These are phyloP conservation scores for Bretschneidera sinensis DNA, from an alignment of 345 rosid species.

Conservation along the genomic window DNA sequence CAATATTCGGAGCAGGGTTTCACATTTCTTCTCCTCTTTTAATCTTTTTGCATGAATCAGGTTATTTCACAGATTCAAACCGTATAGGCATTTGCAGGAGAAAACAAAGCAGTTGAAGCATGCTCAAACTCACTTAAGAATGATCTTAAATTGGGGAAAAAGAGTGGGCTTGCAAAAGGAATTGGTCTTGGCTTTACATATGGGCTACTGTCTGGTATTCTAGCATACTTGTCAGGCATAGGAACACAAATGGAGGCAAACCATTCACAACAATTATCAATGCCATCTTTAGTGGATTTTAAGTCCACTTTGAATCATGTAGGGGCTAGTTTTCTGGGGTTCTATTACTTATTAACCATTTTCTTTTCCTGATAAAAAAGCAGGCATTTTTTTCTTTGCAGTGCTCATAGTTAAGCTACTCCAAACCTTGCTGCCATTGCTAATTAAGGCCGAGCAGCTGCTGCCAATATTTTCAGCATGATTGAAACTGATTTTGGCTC, in stretches of 20 bases:
- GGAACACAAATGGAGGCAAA: constrained; percentile 59
- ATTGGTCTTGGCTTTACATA: constrained; percentile 72
- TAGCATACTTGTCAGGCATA: constrained; percentile 64
- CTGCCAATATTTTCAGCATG: constrained; percentile 56
- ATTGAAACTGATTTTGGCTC: constrained; percentile 27
- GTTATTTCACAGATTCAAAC: constrained; percentile 74
- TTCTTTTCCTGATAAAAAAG: constrained; percentile 15
- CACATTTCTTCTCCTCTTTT: background rate
- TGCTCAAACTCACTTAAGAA: constrained; percentile 54
- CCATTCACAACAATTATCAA: constrained; percentile 74
- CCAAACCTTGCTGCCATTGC: constrained; percentile 73
- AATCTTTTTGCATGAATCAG: constrained; percentile 26
- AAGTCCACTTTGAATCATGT: constrained; percentile 25
- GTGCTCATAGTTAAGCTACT: constrained; percentile 76
- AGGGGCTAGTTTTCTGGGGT: background rate
- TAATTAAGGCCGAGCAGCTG: constrained; percentile 68
- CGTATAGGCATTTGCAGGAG: constrained; percentile 77
- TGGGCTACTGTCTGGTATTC: constrained; percentile 74
- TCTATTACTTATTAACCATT: too few species aligned
- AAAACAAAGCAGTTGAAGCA: constrained; percentile 51
- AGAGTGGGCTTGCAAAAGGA: constrained; percentile 68
- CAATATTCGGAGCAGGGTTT: background rate
- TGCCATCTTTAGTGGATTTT: constrained; percentile 82
- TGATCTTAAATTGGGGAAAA: constrained; percentile 56
- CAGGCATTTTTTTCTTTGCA: constrained; percentile 21